Base-by-base conservation (phyloP, 441 rosid genomes). In the Macaranga tanarius region DNA sequence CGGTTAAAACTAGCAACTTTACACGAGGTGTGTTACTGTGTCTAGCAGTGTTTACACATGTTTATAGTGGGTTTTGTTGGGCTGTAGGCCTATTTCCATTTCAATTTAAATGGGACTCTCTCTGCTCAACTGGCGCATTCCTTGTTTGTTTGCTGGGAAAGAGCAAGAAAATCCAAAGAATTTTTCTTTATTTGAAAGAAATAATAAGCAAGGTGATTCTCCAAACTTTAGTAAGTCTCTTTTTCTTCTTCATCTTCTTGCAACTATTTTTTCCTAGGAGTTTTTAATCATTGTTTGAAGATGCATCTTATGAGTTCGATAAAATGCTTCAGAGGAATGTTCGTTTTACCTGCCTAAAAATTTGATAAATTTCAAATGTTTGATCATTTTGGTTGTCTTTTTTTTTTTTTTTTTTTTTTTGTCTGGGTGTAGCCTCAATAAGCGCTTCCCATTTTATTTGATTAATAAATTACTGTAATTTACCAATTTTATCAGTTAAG, bases 291-390 rank as follows among this genome's bases (percentile, higher is more conserved):
- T 7, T 34, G 38, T 34, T 34, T 34, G 38, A 4, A 7, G 38
- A 34, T 34, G 38, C 38, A 34, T 4, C 11, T 34, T 71, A 61
- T 40, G 4, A 50, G 60, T 51, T 72, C 50, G 68, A 62, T 72
- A 40, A 38, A 72, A 72, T 72, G 75, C 51, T 23, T 38, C 22
- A 38, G 34, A 34, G 38, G 38, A 5, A 34, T 7, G 38, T 34
- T 31, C 38, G 7, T 34, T 34, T 34, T 34, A 34, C 6, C 38
- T 34, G 38, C 6, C 38, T 55, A n/a, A n/a, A n/a, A 54, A 55
- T 68, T 23, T 34, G 10, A 34, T 15, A 20, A 26, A 34, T 42
- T 16, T 38, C 51, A 23, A 56, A 20, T 13, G 25, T 15, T 23
- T 63, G 16, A 40, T 34, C 15, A 40, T 38, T 13, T 58, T 0